Conservation (phyloP, 306 rosid genomes). For the Bauhinia variegata region DNA sequence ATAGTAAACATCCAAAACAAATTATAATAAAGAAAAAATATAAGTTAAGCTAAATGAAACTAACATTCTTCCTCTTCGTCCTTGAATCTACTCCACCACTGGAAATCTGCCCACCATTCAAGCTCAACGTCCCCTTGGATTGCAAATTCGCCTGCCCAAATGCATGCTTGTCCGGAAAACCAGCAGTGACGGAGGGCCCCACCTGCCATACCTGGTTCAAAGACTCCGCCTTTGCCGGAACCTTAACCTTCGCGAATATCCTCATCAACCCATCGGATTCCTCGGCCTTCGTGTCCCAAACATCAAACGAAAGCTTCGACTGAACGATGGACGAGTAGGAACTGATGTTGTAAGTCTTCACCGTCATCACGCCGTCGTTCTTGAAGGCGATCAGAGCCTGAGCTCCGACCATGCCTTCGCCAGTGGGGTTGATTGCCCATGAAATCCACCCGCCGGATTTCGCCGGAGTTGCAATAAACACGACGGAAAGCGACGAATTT, state of each 20-base stretch:
- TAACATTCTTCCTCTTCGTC: no score
- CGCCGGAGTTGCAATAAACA: constrained; percentile 53
- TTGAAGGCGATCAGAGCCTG: constrained; percentile 56
- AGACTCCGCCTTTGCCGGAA: not conserved
- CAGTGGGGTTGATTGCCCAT: constrained; percentile 72
- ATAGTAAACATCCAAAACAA: no score
- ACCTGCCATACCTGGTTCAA: constrained; percentile 63
- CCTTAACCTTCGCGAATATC: constrained; percentile 45
- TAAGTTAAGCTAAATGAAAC: no score
- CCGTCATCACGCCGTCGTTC: constrained; percentile 25
- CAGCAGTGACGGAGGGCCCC: constrained; percentile 40
- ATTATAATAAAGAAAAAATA: no score
- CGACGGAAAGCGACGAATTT: constrained; percentile 67
- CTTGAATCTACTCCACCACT: no score
- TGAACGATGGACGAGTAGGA: constrained; percentile 20
- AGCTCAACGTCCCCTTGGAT: constrained; percentile 35
- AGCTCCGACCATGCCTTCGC: constrained; percentile 62
- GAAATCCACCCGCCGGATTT: constrained; percentile 57
- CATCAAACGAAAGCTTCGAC: constrained; percentile 49
- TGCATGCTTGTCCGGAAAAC: not conserved
- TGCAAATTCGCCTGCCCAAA: not conserved
- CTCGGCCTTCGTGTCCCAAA: constrained; percentile 50
- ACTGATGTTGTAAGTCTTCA: constrained; percentile 46
- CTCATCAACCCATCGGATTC: constrained; percentile 17
- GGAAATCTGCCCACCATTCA: no score